These are phyloP conservation scores for Rhododendron molle DNA, from an alignment of 148 eudicot genomes.

Conservation along the genomic window DNA sequence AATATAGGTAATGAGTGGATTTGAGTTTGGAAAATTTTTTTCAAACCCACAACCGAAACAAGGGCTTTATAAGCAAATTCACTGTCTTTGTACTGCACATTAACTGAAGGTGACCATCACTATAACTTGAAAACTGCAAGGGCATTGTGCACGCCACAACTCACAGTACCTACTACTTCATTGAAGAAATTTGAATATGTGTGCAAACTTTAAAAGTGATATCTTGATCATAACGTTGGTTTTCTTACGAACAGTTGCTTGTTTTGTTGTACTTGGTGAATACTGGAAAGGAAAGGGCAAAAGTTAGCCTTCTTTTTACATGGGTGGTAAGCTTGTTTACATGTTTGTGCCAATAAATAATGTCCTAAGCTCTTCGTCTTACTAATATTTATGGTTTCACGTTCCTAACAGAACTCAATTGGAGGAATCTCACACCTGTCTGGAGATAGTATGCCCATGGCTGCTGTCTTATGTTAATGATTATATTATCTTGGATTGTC, in stretches of 20 bases:
- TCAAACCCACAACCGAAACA: no score
- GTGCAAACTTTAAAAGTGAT: not conserved
- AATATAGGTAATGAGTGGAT: no score
- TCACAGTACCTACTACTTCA: not conserved
- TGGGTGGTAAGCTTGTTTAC: conserved; percentile 81
- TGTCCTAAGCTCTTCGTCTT: not conserved
- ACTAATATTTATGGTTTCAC: conserved; percentile 10
- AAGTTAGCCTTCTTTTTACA: conserved; percentile 89
- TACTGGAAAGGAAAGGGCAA: conserved; percentile 93
- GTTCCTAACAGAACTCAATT: conserved; percentile 13
- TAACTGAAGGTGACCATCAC: not conserved
- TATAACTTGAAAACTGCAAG: not conserved
- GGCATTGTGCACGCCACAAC: not conserved
- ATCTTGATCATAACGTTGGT: not conserved
- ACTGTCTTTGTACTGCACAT: not conserved
- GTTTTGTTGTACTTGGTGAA: conserved; percentile 69
- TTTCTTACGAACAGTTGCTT: not conserved
- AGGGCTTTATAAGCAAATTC: not conserved
- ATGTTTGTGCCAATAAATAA: not conserved
- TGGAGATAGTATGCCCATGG: conserved; percentile 42
- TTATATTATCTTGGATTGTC: not conserved
- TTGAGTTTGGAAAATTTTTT: no score
- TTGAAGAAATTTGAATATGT: not conserved
- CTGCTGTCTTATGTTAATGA: not conserved
- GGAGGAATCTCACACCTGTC: conserved; percentile 91